Base-by-base conservation (phyloP, 768 basidiomycete species). In the Suillus alpinus region DNA sequence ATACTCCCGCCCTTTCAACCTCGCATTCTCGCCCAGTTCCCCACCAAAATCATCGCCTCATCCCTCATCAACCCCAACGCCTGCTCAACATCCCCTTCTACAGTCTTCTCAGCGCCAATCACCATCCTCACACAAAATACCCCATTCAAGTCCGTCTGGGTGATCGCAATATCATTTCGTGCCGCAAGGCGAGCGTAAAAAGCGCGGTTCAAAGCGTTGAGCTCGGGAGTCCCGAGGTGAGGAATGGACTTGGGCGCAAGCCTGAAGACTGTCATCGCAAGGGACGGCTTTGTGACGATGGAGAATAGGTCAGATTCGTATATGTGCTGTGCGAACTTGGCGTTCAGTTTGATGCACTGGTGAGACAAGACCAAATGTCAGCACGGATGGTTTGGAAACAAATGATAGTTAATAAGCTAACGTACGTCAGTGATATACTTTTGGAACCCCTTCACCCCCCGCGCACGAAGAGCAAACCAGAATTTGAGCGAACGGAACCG, bases 391-490 rank as follows among this genome's bases (percentile, higher is more conserved):
- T 5, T 10, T 20, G 14, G 20, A 46, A 29, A 40, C 14, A 2
- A 12, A 26, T 26, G 26, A 26, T 26, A 26, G 26, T 12, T 9
- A 23, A 23, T 23, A 13, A 9, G 23, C 4, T 7, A 60, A 73
- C 81, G 57, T 63, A 87, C 88, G 67, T 78, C 80, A 62, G 87
- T 84, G 47, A 96, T 88, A 69, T 96, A 86, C 14, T 75, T 78
- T 61, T 84, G 86, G 77, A 95, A 95, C 0, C 95, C 94, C 52
- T 87, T 77, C 12, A 85, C 81, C 5, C 95, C 94, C 63, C 82
- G 95, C 62, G 88, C 88, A 13, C 94, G 83, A 53, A 97, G 76
- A 23, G 95, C 91, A 70, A 97, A 97, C 93, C 93, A 96, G 8
- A 97, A 65, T 71, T 97, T 97, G 63, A 96, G 79, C 20, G 92